Conservation (phyloP, 805 yeast species). For the Pichia sporocuriosa region DNA sequence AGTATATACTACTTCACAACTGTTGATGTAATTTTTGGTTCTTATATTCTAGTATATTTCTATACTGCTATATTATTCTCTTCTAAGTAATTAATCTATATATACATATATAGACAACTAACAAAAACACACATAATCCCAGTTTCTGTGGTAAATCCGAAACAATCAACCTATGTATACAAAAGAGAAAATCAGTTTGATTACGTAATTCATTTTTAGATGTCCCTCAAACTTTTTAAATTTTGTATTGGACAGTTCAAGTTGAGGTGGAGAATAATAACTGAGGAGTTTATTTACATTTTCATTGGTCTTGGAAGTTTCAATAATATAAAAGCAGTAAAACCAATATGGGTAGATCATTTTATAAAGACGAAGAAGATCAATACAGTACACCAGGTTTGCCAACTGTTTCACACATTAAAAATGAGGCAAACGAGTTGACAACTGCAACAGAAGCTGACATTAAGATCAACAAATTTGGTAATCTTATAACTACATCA, state of each 20-base stretch:
- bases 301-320: no score
- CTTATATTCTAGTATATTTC: neutral
- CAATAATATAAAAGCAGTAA: no score
- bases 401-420: constrained; percentile 20
- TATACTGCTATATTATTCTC: neutral
- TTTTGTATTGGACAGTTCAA: no score
- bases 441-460: constrained; percentile 20
- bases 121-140: no score
- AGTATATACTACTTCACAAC: constrained; percentile 61
- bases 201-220: no score
- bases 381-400: constrained; percentile 43
- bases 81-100: neutral
- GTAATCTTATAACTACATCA: constrained; percentile 48
- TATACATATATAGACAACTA: no score
- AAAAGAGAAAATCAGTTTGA: no score
- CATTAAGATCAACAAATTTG: constrained; percentile 34
- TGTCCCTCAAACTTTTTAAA: no score
- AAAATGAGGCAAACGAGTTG: neutral
- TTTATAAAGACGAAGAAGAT: constrained; percentile 48
- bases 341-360: constrained; percentile 35
- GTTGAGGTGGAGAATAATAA: no score
- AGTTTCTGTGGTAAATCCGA: no score
- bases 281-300: no score
- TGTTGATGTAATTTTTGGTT: constrained; percentile 30
- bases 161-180: no score